phyloP scores from a whole-genome alignment of 179 eudicot genomes.

The Dionaea muscipula region DNA sequence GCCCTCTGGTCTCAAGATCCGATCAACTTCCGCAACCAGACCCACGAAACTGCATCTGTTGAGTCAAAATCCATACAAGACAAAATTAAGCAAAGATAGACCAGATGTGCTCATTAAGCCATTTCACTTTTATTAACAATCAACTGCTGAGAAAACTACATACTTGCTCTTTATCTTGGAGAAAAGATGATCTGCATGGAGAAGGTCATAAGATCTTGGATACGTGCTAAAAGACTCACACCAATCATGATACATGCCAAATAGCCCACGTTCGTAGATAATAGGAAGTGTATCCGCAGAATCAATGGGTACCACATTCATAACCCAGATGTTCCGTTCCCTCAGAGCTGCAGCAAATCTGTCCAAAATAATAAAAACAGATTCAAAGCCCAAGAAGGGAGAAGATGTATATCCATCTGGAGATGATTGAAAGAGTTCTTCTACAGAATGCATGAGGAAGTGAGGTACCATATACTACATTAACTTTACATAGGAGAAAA shows the following conservation, averaged over 20 bases:
- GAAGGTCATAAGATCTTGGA: constrained; percentile 17
- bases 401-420: background rate
- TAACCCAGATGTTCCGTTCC: constrained; percentile 16
- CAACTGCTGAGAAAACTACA: background rate
- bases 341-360: constrained; percentile 18
- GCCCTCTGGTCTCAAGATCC: constrained; percentile 17
- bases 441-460: background rate
- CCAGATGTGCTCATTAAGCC: background rate
- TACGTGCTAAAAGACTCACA: constrained; percentile 15
- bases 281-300: constrained; percentile 16
- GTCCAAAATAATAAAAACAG: background rate
- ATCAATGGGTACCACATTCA: constrained; percentile 16
- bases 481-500: too few relatives aligned
- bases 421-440: background rate
- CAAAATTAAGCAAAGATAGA: background rate
- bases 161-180: constrained; percentile 15
- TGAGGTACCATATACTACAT: too few relatives aligned
- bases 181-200: constrained; percentile 19
- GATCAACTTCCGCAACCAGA: constrained; percentile 12
- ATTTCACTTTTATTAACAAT: background rate
- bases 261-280: constrained; percentile 17
- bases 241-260: constrained; percentile 17
- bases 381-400: background rate
- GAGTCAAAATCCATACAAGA: background rate
- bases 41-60: constrained; percentile 11